Conservation (phyloP, 768 basidiomycete genomes). For the Tulasnella sp. region DNA sequence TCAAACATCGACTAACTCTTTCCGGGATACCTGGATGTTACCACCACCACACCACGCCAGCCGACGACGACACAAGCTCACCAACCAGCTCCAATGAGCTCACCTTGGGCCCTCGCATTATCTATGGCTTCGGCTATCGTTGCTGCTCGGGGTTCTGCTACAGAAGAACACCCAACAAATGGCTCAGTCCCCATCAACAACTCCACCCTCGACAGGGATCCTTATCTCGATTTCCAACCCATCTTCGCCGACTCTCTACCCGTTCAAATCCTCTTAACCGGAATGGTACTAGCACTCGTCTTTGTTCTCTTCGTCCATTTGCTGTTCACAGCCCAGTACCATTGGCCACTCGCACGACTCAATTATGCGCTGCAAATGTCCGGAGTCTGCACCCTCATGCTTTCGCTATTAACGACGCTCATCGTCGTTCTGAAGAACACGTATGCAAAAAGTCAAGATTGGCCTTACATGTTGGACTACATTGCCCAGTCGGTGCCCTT, state of each 20-base stretch:
- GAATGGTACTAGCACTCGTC: conserved; percentile 79
- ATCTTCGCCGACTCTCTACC: conserved; percentile 83
- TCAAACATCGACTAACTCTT: not conserved
- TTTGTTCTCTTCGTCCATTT: conserved; percentile 86
- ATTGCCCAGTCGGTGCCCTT: conserved; percentile 76
- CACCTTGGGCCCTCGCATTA: not conserved
- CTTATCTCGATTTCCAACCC: conserved; percentile 74
- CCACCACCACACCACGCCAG: not conserved
- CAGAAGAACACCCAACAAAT: conserved; percentile 19
- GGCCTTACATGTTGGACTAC: conserved; percentile 97
- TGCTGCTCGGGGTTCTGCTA: not conserved
- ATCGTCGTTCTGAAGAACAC: conserved; percentile 64
- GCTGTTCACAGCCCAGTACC: conserved; percentile 91
- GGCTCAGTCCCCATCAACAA: conserved; percentile 18
- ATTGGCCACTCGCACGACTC: conserved; percentile 86
- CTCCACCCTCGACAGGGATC: conserved; percentile 44
- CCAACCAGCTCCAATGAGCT: not conserved
- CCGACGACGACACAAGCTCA: not conserved
- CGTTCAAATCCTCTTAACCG: conserved; percentile 81
- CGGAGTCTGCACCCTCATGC: conserved; percentile 74
- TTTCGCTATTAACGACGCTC: conserved; percentile 71
- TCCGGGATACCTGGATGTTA: not conserved
- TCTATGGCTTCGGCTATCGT: not conserved
- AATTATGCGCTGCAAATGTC: conserved; percentile 89
- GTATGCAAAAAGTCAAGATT: conserved; percentile 58